phyloP scores from a whole-genome alignment of 2,329 filamentous ascomycete species.

The Epichloe uncinata region DNA sequence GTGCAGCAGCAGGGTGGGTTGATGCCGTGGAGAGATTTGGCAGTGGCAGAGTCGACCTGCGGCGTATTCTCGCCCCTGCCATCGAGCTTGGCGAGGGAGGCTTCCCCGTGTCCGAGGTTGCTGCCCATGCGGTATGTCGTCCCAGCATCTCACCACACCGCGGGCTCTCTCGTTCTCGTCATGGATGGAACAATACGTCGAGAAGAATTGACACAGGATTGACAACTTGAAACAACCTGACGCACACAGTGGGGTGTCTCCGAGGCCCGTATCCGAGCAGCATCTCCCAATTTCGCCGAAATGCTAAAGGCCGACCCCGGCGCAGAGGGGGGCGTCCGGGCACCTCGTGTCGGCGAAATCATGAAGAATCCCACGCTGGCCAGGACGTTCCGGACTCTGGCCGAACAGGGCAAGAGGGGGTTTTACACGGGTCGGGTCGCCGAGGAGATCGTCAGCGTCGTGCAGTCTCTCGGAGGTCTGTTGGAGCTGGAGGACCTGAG shows the following conservation, averaged over 20 bases:
- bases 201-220: too few relatives aligned
- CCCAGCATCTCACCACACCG: too few relatives aligned
- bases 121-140: conserved; percentile 49
- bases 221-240: too few relatives aligned
- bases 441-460: conserved; percentile 65
- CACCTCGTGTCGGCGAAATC: conserved; percentile 70
- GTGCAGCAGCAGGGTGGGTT: conserved; percentile 85
- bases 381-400: conserved; percentile 67
- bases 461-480: conserved; percentile 62
- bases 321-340: conserved; percentile 57
- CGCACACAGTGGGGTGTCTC: conserved; percentile 57
- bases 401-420: conserved; percentile 69
- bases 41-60: conserved; percentile 66
- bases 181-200: not conserved
- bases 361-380: conserved; percentile 77
- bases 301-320: conserved; percentile 69
- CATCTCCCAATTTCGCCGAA: conserved; percentile 77
- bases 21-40: conserved; percentile 82
- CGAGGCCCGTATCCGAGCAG: conserved; percentile 50
- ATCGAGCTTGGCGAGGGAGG: conserved; percentile 79
- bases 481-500: conserved; percentile 69
- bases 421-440: conserved; percentile 84
- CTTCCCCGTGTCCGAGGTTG: conserved; percentile 71
- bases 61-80: conserved; percentile 68
- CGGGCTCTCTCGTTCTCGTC: not conserved